Percentiles rank a stretch among this genome's conserved stretches.
These are phyloP conservation scores for Neltuma alba DNA, from an alignment of 306 rosid genomes.

Conservation along the genomic window DNA sequence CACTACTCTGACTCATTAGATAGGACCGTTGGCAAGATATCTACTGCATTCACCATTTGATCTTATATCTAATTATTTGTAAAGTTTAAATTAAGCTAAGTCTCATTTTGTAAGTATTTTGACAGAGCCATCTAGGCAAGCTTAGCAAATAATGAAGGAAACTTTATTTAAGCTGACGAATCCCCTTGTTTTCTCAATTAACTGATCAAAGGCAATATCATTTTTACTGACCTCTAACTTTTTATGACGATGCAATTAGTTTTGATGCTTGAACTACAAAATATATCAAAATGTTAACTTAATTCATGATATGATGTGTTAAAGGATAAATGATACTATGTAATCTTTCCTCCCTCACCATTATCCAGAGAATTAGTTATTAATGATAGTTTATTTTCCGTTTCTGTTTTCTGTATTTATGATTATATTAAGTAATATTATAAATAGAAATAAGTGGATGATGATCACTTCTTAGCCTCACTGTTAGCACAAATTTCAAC, in stretches of 20 bases:
- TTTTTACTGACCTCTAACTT: not conserved
- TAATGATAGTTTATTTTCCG: no score
- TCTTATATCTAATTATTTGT: not conserved
- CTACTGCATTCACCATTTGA: constrained; percentile 1
- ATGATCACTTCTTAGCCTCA: not conserved
- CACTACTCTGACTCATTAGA: constrained; percentile 18
- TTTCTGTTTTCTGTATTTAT: not conserved
- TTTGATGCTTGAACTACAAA: not conserved
- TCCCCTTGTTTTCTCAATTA: not conserved
- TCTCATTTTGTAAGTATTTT: constrained; percentile 13
- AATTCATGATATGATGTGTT: not conserved
- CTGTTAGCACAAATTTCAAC: not conserved
- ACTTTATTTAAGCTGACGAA: not conserved
- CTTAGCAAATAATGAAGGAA: not conserved
- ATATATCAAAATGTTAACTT: constrained; percentile 17
- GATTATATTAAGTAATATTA: not conserved
- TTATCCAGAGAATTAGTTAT: not conserved
- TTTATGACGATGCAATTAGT: constrained; percentile 8
- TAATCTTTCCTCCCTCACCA: not conserved
- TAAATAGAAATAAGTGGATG: not conserved
- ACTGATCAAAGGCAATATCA: not conserved
- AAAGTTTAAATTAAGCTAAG: not conserved
- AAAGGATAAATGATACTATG: not conserved
- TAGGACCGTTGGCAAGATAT: constrained; percentile 19
- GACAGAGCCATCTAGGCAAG: not conserved